These are phyloP conservation scores for Leishmania lainsoni DNA, from an alignment of 208 protist species.

Conservation along the genomic window DNA sequence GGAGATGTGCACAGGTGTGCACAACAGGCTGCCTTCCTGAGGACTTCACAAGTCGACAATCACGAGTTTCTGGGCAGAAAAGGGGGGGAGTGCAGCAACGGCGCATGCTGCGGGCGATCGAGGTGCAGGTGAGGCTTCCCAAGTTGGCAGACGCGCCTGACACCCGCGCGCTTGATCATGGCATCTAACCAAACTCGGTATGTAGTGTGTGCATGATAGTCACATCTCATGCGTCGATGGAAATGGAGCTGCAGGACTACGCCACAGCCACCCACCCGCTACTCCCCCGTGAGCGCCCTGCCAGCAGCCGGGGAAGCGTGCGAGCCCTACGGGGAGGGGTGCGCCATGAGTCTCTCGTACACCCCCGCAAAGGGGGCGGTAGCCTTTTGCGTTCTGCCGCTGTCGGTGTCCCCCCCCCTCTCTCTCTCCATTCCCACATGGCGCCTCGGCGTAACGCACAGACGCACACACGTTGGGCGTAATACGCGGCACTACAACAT, in stretches of 20 bases:
- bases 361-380: background rate
- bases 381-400: background rate
- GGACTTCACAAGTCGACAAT: no score
- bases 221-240: conserved; percentile 25
- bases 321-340: conserved; percentile 29
- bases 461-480: background rate
- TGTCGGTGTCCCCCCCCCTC: background rate
- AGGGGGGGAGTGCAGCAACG: no score
- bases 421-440: background rate
- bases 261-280: conserved; percentile 16
- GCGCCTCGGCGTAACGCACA: background rate
- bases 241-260: conserved; percentile 40
- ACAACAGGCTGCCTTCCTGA: no score
- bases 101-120: conserved; percentile 7
- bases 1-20: no score
- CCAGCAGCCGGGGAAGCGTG: conserved; percentile 25
- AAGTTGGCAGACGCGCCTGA: background rate
- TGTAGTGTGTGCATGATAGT: conserved; percentile 10
- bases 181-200: background rate
- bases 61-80: no score
- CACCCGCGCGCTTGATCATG: background rate
- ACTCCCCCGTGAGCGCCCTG: conserved; percentile 13
- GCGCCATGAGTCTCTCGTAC: conserved; percentile 4
- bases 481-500: background rate
- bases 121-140: conserved; percentile 23